These are phyloP conservation scores for Saccharomyces hybrid DNA, from an alignment of 1,139 yeast genomes.

Conservation along the genomic window DNA sequence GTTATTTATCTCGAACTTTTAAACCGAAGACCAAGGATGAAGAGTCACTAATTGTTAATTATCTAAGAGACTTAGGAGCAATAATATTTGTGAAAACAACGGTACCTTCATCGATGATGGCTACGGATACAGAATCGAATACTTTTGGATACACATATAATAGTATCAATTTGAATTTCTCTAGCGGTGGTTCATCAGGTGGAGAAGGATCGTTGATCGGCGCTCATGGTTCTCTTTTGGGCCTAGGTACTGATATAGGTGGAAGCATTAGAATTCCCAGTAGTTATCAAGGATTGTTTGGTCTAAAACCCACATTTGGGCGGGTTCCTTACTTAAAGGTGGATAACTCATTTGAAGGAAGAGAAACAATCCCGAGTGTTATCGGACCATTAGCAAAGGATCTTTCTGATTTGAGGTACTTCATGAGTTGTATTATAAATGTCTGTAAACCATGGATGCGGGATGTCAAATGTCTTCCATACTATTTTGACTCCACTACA, in stretches of 20 bases:
- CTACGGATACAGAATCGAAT: slow-evolving; percentile 42
- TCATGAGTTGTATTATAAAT: slow-evolving; percentile 45
- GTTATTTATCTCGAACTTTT: slow-evolving; percentile 36
- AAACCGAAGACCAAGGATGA: slow-evolving; percentile 32
- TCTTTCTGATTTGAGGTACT: slow-evolving; percentile 55
- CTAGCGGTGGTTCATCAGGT: slow-evolving; percentile 55
- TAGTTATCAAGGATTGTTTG: slow-evolving; percentile 46
- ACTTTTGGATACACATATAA: slow-evolving; percentile 44
- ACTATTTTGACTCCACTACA: slow-evolving; percentile 9
- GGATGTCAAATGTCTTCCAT: slow-evolving; percentile 39
- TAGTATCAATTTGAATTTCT: slow-evolving; percentile 38
- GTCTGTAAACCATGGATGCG: slow-evolving; percentile 48
- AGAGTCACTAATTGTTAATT: slow-evolving; percentile 39
- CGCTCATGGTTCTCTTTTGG: slow-evolving; percentile 42
- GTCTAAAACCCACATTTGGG: slow-evolving; percentile 43
- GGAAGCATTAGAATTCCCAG: slow-evolving; percentile 57
- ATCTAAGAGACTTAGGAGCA: slow-evolving; percentile 44
- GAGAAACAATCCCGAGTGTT: slow-evolving; percentile 48
- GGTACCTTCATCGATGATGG: slow-evolving; percentile 53
- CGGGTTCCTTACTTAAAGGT: slow-evolving; percentile 45
- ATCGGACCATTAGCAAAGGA: slow-evolving; percentile 53
- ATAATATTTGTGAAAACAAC: slow-evolving; percentile 50
- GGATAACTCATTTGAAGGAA: slow-evolving; percentile 51
- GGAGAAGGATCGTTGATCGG: slow-evolving; percentile 57
- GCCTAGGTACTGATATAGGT: slow-evolving; percentile 59